Evolutionary conservation across 2,329 filamentous ascomycete genomes (phyloP), one percentile per base, ranked within the genome.

Genomic region (Xylaria sp.): DNA sequence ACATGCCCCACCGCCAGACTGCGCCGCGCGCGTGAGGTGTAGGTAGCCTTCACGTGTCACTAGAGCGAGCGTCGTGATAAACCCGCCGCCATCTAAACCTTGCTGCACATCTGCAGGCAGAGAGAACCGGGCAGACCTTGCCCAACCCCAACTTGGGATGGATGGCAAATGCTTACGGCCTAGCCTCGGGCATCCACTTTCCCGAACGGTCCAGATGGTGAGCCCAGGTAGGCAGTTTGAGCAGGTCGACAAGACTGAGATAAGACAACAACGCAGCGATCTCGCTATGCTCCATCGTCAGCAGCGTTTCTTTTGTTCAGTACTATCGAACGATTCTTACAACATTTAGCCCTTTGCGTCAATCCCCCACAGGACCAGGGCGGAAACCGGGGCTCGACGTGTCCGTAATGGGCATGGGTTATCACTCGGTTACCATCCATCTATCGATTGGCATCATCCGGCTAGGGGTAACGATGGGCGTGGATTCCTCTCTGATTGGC

Each of bases 281-380:
- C 60, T 64, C 34, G 55, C 64, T 47, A 12, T 64, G 27, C 59
- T 60, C 45, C 59, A 55, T 59, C 64, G 59, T 61, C 30, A 64
- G 47, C 53, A 42, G 19, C 50, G 27, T 65, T 71, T 69, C 60
- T 67, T 69, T 71, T 71, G 67, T 34, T 60, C 48, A 59, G 61
- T 69, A 67, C 66, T 71, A 71, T 71, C 69, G 67, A 71, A 68
- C 65, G 61, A 68, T 63, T 68, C 65, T 68, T 39, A 61, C 61
- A 61, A 66, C 58, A 62, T 59, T 62, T 69, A 47, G 30, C 17
- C 57, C 53, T 65, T 65, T 69, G 51, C 63, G 39, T 58, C 61
- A 61, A 45, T 62, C 65, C 61, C 68, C 65, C 51, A 54, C 61
- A 68, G 48, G 60, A 51, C 58, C 50, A 51, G 54, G 61, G 50